A percentile compares a stretch with the other conserved stretches of the same genome.
phyloP scores from a whole-genome alignment of 768 basidiomycete genomes.

The Gymnopilus junonius region DNA sequence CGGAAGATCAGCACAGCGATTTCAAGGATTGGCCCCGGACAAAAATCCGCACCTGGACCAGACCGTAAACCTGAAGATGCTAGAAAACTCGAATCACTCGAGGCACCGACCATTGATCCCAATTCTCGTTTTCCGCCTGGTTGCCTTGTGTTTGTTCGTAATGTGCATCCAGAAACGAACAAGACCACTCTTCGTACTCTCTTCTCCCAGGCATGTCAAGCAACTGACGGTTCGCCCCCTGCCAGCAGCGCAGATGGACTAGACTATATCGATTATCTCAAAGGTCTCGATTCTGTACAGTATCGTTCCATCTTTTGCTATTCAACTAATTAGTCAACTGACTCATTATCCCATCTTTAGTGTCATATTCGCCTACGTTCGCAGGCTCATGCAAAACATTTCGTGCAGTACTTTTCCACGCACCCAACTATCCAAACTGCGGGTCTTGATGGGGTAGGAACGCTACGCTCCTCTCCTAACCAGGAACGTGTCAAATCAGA shows the following conservation, averaged over 20 bases:
- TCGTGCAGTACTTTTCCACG: constrained; percentile 49
- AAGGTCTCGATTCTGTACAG: constrained; percentile 71
- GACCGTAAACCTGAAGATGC: neutral
- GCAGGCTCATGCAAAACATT: constrained; percentile 44
- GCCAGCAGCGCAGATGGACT: constrained; percentile 39
- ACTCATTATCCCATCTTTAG: constrained; percentile 36
- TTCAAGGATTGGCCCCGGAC: neutral
- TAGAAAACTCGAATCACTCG: neutral
- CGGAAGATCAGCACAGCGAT: neutral
- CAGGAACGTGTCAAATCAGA: constrained; percentile 2
- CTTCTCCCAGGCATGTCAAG: constrained; percentile 49
- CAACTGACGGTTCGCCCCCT: neutral
- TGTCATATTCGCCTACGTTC: constrained; percentile 74
- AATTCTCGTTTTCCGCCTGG: constrained; percentile 58
- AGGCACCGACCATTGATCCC: constrained; percentile 13
- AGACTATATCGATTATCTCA: constrained; percentile 82
- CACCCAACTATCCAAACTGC: constrained; percentile 43
- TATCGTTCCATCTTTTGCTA: constrained; percentile 25
- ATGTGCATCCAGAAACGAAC: constrained; percentile 77
- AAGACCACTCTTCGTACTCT: constrained; percentile 76
- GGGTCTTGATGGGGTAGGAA: constrained; percentile 62
- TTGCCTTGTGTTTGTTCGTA: constrained; percentile 73
- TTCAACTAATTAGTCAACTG: neutral
- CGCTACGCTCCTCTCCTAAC: constrained; percentile 9
- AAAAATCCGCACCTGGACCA: neutral